These are phyloP conservation scores for Amanita brunnescens DNA, from an alignment of 768 basidiomycete genomes.

Conservation along the genomic window DNA sequence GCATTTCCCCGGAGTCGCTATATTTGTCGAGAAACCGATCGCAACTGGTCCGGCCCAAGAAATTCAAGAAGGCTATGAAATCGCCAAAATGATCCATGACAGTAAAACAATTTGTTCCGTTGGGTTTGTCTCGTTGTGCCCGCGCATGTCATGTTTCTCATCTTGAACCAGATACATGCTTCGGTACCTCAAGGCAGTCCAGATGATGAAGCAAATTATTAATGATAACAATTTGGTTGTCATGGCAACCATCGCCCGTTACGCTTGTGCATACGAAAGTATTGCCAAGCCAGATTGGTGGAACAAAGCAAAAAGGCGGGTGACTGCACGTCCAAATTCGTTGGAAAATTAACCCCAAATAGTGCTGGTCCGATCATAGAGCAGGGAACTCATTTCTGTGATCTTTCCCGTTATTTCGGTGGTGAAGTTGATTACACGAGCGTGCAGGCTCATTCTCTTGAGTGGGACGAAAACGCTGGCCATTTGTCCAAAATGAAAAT, in stretches of 20 bases:
- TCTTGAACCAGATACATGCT: conserved; percentile 69
- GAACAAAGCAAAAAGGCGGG: conserved; percentile 79
- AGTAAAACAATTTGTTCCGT: conserved; percentile 78
- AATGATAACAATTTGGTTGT: conserved; percentile 90
- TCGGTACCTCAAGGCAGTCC: conserved; percentile 86
- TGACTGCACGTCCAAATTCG: not conserved
- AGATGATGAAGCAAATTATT: conserved; percentile 95
- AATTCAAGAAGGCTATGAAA: conserved; percentile 57
- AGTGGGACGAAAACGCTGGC: conserved; percentile 89
- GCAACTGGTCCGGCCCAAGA: conserved; percentile 70
- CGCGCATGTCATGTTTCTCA: not conserved
- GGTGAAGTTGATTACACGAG: conserved; percentile 85
- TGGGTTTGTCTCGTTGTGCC: conserved; percentile 42
- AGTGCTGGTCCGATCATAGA: conserved; percentile 81
- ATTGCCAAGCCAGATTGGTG: conserved; percentile 87
- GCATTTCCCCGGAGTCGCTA: conserved; percentile 77
- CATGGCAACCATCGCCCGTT: conserved; percentile 93
- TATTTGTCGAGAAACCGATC: conserved; percentile 92
- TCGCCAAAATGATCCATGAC: conserved; percentile 65
- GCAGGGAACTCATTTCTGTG: conserved; percentile 96
- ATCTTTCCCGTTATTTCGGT: conserved; percentile 94
- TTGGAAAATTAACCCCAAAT: conserved; percentile 5
- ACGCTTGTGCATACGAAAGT: conserved; percentile 79
- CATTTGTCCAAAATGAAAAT: conserved; percentile 70
- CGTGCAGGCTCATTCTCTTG: conserved; percentile 80